Base-by-base conservation (phyloP, 1,139 yeast species). In the Candida frijolesensis region DNA sequence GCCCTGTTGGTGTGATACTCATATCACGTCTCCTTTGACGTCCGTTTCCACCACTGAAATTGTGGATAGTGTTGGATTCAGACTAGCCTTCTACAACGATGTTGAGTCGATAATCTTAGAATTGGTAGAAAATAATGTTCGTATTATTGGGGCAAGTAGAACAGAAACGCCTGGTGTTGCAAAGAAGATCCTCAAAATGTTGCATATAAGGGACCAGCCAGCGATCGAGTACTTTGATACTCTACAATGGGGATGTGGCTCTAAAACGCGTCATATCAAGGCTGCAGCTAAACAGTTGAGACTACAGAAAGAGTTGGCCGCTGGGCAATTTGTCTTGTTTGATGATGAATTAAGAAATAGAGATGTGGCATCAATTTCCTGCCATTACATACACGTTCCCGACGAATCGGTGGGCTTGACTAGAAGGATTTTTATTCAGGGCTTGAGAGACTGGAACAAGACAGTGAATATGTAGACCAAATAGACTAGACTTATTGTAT, bases 1-100 rank as follows among this genome's bases (percentile, higher is more conserved):
- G 95, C 92, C 80, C 40, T 72, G 87, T 66, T 79, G 78, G 87
- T 80, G 75, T 55, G 78, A 87, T 60, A 86, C 90, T 0, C 94
- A 87, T 61, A 75, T 87, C 14, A 66, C 73, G 2, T 71, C 82
- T n/a, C 94, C 73, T 1, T 44, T 68, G 5, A 62, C 59, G 52
- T 57, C 65, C 34, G 54, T 57, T 0, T 57, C 62, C 6, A 64
- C 64, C 16, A 54, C 60, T 7, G 56, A 59, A 18, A 63, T 72
- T 4, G 60, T 63, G 1, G 90, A 84, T 59, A 65, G 74, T 43
- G 64, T 68, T 49, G 86, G 86, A 1, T 78, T 70, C 54, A 64
- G 68, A 40, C 64, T 85, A 27, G 65, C 78, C 0, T 77, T 87
- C 52, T 87, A 79, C 62, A 68, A 68, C 22, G 91, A 87, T 53